Conservation (phyloP, 2,329 filamentous ascomycete genomes). For the Fusarium devonianum region DNA sequence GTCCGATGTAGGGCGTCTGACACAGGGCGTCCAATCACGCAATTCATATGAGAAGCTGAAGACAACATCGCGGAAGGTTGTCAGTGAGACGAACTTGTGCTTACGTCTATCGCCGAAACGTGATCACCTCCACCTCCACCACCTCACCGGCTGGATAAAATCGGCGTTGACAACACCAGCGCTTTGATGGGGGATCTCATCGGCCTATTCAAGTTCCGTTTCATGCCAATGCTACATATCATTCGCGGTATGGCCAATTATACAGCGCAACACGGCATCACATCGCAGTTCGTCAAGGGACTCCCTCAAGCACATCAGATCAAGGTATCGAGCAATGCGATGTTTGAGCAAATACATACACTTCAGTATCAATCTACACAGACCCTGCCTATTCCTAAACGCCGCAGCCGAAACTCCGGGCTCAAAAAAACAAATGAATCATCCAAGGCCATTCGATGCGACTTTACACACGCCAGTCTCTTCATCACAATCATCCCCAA, state of each 20-base stretch:
- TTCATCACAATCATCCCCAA: too few species aligned
- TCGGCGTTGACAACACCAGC: slow-evolving; percentile 19
- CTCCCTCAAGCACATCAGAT: background rate
- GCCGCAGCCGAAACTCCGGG: slow-evolving; percentile 36
- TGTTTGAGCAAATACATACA: slow-evolving; percentile 14
- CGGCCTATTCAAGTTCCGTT: background rate
- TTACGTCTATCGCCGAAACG: slow-evolving; percentile 25
- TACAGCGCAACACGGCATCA: background rate
- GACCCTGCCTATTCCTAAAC: slow-evolving; percentile 27
- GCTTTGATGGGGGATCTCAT: background rate
- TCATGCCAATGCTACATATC: too few species aligned
- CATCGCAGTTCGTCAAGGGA: too few species aligned
- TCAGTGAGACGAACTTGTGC: too few species aligned
- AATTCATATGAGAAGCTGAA: too few species aligned
- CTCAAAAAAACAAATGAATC: slow-evolving; percentile 37
- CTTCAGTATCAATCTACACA: slow-evolving; percentile 33
- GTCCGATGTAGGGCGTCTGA: too few species aligned
- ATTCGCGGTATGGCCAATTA: too few species aligned
- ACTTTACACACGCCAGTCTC: slow-evolving; percentile 11
- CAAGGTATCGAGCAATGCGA: slow-evolving; percentile 3
- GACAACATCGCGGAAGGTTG: too few species aligned
- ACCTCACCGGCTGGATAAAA: background rate
- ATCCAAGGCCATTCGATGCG: slow-evolving; percentile 35
- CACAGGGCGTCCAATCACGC: too few species aligned
- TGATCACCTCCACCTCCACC: background rate